A percentile compares a stretch with the other conserved stretches of the same genome.
These are phyloP conservation scores for Notholithocarpus densiflorus DNA, from an alignment of 306 rosid species.

Conservation along the genomic window DNA sequence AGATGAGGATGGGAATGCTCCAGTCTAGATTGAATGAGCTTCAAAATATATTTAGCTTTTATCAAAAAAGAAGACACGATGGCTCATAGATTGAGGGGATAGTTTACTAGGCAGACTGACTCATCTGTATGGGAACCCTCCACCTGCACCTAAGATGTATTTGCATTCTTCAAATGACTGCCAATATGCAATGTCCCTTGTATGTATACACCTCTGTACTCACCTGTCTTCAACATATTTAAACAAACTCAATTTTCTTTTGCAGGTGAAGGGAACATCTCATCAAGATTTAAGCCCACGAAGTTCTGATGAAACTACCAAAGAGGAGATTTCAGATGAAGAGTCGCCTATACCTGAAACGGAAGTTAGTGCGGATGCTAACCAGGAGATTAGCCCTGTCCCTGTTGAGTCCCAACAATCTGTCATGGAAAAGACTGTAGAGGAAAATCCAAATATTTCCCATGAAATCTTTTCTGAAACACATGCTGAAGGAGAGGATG, in stretches of 20 bases:
- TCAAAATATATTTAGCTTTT: constrained; percentile 1
- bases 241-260: constrained; percentile 29
- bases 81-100: neutral
- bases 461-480: constrained; percentile 53
- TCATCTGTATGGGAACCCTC: neutral
- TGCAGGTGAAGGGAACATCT: constrained; percentile 67
- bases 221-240: constrained; percentile 9
- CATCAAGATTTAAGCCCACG: constrained; percentile 37
- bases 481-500: constrained; percentile 78
- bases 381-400: constrained; percentile 49
- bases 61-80: neutral
- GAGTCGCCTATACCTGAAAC: constrained; percentile 46
- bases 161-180: constrained; percentile 15
- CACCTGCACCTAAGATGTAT: neutral
- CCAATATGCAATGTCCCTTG: neutral
- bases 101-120: neutral
- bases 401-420: constrained; percentile 47
- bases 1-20: neutral
- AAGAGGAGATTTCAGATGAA: constrained; percentile 79
- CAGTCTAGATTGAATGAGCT: constrained; percentile 1
- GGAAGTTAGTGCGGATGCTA: constrained; percentile 40
- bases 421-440: constrained; percentile 40
- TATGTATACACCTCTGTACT: neutral
- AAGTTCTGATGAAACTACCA: constrained; percentile 70
- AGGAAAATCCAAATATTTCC: constrained; percentile 42